phyloP scores from a whole-genome alignment of 306 rosid genomes.

The Fragaria nilgerrensis region DNA sequence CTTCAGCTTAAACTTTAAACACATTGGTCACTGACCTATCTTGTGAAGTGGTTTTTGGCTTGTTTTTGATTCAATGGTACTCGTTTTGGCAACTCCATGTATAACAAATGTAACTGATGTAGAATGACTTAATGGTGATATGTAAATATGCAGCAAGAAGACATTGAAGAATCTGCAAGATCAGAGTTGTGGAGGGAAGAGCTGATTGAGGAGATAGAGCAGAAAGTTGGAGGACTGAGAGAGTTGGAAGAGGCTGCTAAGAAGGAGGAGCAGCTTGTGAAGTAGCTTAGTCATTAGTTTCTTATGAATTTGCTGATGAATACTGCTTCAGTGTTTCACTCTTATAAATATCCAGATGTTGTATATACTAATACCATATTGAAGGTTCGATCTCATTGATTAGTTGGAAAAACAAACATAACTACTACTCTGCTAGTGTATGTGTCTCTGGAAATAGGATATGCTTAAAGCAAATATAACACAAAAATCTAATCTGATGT shows the following conservation, averaged over 20 bases:
- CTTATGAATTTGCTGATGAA: not conserved
- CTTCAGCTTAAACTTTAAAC: not conserved
- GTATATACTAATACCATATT: not conserved
- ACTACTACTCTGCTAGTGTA: not conserved
- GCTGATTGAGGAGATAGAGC: conserved; percentile 85
- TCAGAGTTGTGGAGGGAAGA: conserved; percentile 80
- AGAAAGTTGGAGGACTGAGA: conserved; percentile 71
- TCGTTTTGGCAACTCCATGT: not conserved
- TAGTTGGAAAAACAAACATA: not conserved
- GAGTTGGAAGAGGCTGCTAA: conserved; percentile 76
- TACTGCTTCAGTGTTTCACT: not conserved
- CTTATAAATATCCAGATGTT: not conserved
- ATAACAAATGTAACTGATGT: not conserved
- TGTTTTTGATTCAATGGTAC: not conserved
- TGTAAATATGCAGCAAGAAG: conserved; percentile 62
- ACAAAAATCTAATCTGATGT: not conserved
- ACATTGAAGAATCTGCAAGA: conserved; percentile 71
- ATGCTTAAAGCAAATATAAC: not conserved
- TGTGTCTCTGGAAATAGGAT: not conserved
- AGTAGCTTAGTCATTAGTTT: conserved; percentile 18
- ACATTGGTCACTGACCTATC: not conserved
- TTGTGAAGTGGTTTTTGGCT: conserved; percentile 1
- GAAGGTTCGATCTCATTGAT: not conserved
- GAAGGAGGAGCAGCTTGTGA: conserved; percentile 42
- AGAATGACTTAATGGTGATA: not conserved